phyloP scores from a whole-genome alignment of 371 early-diverging fungal genomes.

The Circinella umbellata region DNA sequence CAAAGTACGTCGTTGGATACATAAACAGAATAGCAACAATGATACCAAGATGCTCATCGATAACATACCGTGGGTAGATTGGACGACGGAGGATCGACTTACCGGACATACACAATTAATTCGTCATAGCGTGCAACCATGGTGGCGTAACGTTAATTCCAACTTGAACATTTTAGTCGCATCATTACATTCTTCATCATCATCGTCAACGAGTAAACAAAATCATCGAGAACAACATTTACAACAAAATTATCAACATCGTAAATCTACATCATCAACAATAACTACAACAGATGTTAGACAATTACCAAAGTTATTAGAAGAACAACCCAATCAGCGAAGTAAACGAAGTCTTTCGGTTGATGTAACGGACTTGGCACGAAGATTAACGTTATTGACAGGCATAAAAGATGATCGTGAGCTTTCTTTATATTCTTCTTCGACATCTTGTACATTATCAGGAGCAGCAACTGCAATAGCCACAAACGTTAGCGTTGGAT shows the following conservation, averaged over 20 bases:
- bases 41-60: constrained; percentile 8
- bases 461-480: background rate
- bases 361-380: constrained; percentile 13
- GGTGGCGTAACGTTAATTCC: constrained; percentile 8
- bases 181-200: background rate
- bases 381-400: constrained; percentile 5
- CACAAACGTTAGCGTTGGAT: constrained; percentile 10
- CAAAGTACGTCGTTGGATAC: constrained; percentile 1
- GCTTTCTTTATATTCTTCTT: too few species aligned
- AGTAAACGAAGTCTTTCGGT: constrained; percentile 16
- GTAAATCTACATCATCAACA: background rate
- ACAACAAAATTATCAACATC: background rate
- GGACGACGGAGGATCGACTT: constrained; percentile 43
- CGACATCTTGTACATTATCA: background rate
- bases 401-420: constrained; percentile 9
- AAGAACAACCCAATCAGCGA: background rate
- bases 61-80: constrained; percentile 54
- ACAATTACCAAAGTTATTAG: background rate
- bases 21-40: background rate
- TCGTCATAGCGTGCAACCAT: constrained; percentile 9
- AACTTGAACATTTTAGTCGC: background rate
- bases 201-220: background rate
- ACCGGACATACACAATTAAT: constrained; percentile 1
- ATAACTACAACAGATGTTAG: background rate
- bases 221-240: background rate